These are phyloP conservation scores for Usnea hakonensis DNA, from an alignment of 495 filamentous ascomycete species.

Conservation along the genomic window DNA sequence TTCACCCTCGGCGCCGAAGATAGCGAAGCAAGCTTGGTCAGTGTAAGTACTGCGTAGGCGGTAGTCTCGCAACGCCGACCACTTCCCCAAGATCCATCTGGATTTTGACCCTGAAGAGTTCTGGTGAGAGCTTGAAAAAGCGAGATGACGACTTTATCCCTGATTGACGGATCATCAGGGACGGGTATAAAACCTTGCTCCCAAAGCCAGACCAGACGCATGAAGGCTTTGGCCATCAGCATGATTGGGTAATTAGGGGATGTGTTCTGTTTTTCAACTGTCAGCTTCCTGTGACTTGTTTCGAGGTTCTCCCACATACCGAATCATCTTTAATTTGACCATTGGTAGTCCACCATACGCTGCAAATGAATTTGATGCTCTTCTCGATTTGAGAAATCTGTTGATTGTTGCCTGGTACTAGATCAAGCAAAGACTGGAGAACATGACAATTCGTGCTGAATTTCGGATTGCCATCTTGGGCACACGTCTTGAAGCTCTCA, in stretches of 20 bases:
- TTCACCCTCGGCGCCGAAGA: slow-evolving; percentile 19
- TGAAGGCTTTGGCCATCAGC: slow-evolving; percentile 19
- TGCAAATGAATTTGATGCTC: slow-evolving; percentile 12
- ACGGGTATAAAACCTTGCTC: slow-evolving; percentile 13
- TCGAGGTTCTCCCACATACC: background rate
- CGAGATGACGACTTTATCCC: slow-evolving; percentile 20
- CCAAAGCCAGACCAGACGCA: slow-evolving; percentile 15
- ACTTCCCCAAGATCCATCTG: slow-evolving; percentile 19
- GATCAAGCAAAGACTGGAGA: slow-evolving; percentile 28
- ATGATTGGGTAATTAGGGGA: slow-evolving; percentile 17
- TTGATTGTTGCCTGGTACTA: slow-evolving; percentile 16
- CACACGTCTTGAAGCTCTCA: slow-evolving; percentile 36
- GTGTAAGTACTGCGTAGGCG: slow-evolving; percentile 17
- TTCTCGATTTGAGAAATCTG: slow-evolving; percentile 18
- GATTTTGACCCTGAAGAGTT: slow-evolving; percentile 15
- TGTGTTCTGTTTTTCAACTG: background rate
- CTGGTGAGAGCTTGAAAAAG: slow-evolving; percentile 21
- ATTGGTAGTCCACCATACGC: slow-evolving; percentile 21
- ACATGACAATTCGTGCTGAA: slow-evolving; percentile 42
- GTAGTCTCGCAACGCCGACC: slow-evolving; percentile 16
- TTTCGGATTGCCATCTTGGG: slow-evolving; percentile 32
- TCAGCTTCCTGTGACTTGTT: background rate
- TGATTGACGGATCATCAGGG: slow-evolving; percentile 12
- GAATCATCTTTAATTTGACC: slow-evolving; percentile 15
- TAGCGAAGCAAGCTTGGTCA: slow-evolving; percentile 15